Evolutionary conservation across 2,329 filamentous ascomycete species (phyloP).

Genomic region (Gnomoniopsis smithogilvyi): DNA sequence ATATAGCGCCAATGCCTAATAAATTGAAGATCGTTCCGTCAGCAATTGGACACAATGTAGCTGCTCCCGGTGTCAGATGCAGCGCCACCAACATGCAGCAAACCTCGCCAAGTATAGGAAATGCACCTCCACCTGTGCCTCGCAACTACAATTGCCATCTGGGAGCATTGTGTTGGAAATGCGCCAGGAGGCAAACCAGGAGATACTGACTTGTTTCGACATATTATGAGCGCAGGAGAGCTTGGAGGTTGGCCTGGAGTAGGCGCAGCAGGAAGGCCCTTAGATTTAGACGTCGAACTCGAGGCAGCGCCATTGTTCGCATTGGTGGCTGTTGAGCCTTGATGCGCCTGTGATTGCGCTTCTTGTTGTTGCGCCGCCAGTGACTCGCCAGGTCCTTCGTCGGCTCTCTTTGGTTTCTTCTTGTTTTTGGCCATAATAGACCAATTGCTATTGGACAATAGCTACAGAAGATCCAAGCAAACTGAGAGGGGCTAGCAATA

Average conservation of each 20-base stretch:
- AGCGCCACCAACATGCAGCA: background rate
- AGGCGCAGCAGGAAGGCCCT: constrained; percentile 16
- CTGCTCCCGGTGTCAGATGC: background rate
- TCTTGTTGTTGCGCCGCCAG: background rate
- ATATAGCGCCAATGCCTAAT: constrained; percentile 80
- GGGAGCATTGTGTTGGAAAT: too few relatives aligned
- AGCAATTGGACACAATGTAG: constrained; percentile 5
- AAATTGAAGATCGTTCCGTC: background rate
- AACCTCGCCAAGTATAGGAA: background rate
- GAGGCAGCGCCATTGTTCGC: background rate
- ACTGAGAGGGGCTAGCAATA: background rate
- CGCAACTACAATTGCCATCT: too few relatives aligned
- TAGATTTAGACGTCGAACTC: constrained; percentile 18
- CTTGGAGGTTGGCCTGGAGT: constrained; percentile 28
- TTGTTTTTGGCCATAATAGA: constrained; percentile 44
- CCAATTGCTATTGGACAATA: background rate
- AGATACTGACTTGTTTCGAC: constrained; percentile 64
- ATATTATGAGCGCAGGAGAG: constrained; percentile 55
- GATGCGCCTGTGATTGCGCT: background rate
- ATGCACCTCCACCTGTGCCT: too few relatives aligned
- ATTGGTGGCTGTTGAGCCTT: too few relatives aligned
- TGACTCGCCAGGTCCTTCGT: constrained; percentile 26
- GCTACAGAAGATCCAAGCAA: background rate
- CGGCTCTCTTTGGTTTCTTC: constrained; percentile 33
- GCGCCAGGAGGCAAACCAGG: background rate